Percentiles rank a stretch among this genome's conserved stretches.
These are phyloP conservation scores for Roridomyces roridus DNA, from an alignment of 768 basidiomycete genomes.

Conservation along the genomic window DNA sequence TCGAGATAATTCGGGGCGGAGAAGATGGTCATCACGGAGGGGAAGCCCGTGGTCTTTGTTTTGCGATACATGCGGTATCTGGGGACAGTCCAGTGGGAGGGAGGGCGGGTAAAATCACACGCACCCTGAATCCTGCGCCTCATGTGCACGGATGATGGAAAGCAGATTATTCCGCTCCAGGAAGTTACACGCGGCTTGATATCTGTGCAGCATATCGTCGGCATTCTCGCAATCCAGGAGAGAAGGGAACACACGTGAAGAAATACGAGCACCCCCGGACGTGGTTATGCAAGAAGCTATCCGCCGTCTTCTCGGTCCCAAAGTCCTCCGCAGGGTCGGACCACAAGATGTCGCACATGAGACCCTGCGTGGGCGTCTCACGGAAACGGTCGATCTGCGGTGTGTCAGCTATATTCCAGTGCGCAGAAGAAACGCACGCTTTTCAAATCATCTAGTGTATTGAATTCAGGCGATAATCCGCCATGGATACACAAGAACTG, in stretches of 20 bases:
- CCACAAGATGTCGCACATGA: constrained; percentile 99
- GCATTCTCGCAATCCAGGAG: constrained; percentile 11
- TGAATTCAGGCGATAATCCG: constrained; percentile 92
- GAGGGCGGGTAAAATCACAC: constrained; percentile 23
- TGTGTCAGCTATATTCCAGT: too few species aligned
- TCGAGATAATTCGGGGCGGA: constrained; percentile 98
- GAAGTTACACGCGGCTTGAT: constrained; percentile 96
- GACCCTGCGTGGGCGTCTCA: constrained; percentile 94
- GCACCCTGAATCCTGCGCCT: constrained; percentile 98
- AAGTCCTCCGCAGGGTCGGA: constrained; percentile 98
- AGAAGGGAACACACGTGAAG: constrained; percentile 54
- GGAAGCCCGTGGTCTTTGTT: constrained; percentile 97
- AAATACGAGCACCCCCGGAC: constrained; percentile 98
- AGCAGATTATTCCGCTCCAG: constrained; percentile 95
- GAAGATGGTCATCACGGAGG: constrained; percentile 99
- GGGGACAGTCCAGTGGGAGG: neutral
- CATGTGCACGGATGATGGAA: constrained; percentile 97
- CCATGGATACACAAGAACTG: constrained; percentile 99
- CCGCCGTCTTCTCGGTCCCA: constrained; percentile 89
- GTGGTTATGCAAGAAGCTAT: constrained; percentile 94
- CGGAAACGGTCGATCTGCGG: constrained; percentile 94
- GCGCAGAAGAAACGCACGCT: constrained; percentile 63
- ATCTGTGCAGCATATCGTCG: constrained; percentile 51
- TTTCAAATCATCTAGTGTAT: constrained; percentile 94
- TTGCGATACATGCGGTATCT: constrained; percentile 99